A percentile compares a stretch with the other conserved stretches of the same genome.
phyloP scores from a whole-genome alignment of 257 asterid species.

The Plantago ovata region DNA sequence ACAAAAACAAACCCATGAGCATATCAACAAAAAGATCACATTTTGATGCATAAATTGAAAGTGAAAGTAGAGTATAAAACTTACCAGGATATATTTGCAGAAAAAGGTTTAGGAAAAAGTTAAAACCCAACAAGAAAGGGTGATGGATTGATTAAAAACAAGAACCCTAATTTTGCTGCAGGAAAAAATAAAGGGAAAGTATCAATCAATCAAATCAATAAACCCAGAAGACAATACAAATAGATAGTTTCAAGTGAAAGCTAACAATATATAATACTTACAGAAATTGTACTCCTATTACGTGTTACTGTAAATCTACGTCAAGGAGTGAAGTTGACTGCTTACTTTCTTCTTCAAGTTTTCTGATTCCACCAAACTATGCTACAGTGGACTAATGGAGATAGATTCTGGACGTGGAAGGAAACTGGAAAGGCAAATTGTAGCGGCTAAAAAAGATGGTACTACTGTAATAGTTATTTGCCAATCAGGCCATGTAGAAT shows the following conservation, averaged over 20 bases:
- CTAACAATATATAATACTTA: neutral
- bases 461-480: neutral
- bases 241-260: too few relatives aligned
- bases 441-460: neutral
- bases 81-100: constrained; percentile 20
- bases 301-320: neutral
- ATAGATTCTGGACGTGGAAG: too few relatives aligned
- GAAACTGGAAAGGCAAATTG: neutral
- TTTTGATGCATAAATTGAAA: too few relatives aligned
- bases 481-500: neutral
- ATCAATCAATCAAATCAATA: neutral
- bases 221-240: too few relatives aligned
- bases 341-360: neutral
- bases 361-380: neutral
- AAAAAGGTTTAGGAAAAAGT: constrained; percentile 17
- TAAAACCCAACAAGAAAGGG: constrained; percentile 28
- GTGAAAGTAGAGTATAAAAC: constrained; percentile 17
- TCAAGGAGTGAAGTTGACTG: neutral
- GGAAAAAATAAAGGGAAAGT: neutral
- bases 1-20: neutral
- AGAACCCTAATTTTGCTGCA: constrained; percentile 25
- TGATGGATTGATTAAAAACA: constrained; percentile 10
- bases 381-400: too few relatives aligned
- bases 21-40: neutral
- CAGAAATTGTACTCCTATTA: neutral